Evolutionary conservation across 768 basidiomycete genomes (phyloP).

Genomic region (Boletus sp.): DNA sequence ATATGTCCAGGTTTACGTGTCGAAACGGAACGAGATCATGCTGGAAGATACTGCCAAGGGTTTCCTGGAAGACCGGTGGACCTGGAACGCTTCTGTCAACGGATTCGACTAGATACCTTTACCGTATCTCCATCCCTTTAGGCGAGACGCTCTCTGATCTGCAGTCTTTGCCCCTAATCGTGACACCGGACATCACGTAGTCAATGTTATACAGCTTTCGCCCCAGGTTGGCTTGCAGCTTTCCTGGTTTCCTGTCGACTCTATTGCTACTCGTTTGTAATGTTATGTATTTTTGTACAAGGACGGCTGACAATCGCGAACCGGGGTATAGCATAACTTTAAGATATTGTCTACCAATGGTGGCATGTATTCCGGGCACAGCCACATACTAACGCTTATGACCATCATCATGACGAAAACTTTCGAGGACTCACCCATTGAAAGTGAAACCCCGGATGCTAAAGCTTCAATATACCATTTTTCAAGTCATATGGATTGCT

Average conservation of each 20-base stretch:
- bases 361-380: too few species aligned
- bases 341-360: too few species aligned
- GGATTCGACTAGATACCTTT: constrained; percentile 54
- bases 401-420: too few species aligned
- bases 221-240: constrained; percentile 3
- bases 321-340: too few species aligned
- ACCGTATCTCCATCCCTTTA: not conserved
- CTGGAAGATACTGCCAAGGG: constrained; percentile 93
- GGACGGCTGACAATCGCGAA: too few species aligned
- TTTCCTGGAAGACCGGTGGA: constrained; percentile 83
- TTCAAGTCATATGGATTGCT: too few species aligned
- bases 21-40: constrained; percentile 94
- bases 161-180: not conserved
- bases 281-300: too few species aligned
- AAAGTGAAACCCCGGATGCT: too few species aligned
- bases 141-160: not conserved
- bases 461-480: too few species aligned
- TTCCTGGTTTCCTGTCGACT: not conserved
- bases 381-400: too few species aligned
- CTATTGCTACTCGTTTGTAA: too few species aligned
- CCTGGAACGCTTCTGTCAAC: constrained; percentile 71
- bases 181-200: not conserved
- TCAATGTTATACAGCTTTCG: not conserved
- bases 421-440: too few species aligned
- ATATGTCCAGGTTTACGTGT: constrained; percentile 74